These are phyloP conservation scores for Hypoxylon sp. DNA, from an alignment of 2,329 filamentous ascomycete genomes.

Conservation along the genomic window DNA sequence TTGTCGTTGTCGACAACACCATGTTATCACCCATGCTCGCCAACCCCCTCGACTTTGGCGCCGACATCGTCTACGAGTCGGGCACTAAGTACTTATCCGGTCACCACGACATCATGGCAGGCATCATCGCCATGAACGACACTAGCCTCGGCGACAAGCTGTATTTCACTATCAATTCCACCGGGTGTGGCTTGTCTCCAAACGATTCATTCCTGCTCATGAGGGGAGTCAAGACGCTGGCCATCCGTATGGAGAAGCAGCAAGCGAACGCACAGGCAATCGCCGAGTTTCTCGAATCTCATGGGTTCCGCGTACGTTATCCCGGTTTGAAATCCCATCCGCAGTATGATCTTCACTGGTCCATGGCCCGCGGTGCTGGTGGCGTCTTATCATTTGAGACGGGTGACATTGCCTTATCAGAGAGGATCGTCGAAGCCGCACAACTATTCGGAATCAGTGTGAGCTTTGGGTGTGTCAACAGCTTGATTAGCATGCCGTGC, in stretches of 20 bases:
- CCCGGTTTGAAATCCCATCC: slow-evolving; percentile 94
- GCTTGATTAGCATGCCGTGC: slow-evolving; percentile 98
- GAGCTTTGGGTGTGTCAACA: slow-evolving; percentile 98
- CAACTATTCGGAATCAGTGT: slow-evolving; percentile 95
- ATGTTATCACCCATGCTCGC: slow-evolving; percentile 96
- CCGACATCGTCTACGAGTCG: slow-evolving; percentile 96
- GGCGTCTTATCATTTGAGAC: slow-evolving; percentile 97
- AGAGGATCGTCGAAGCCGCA: slow-evolving; percentile 93
- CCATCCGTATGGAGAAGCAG: slow-evolving; percentile 98
- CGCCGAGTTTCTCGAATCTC: slow-evolving; percentile 87
- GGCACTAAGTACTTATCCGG: slow-evolving; percentile 98
- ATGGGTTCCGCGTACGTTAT: slow-evolving; percentile 94
- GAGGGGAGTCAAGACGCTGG: slow-evolving; percentile 93
- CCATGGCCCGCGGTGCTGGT: slow-evolving; percentile 91
- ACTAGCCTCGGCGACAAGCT: slow-evolving; percentile 82
- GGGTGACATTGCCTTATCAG: slow-evolving; percentile 80
- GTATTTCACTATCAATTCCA: slow-evolving; percentile 97
- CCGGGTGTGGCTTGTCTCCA: slow-evolving; percentile 90
- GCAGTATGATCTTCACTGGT: slow-evolving; percentile 95
- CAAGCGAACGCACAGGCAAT: slow-evolving; percentile 91
- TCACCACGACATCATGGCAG: slow-evolving; percentile 99
- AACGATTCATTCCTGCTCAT: slow-evolving; percentile 97
- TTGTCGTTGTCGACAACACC: slow-evolving; percentile 96
- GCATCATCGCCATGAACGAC: slow-evolving; percentile 92
- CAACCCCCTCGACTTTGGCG: slow-evolving; percentile 92